Evolutionary conservation across 2,329 filamentous ascomycete genomes (phyloP).

Genomic region (Penicillium sp.): DNA sequence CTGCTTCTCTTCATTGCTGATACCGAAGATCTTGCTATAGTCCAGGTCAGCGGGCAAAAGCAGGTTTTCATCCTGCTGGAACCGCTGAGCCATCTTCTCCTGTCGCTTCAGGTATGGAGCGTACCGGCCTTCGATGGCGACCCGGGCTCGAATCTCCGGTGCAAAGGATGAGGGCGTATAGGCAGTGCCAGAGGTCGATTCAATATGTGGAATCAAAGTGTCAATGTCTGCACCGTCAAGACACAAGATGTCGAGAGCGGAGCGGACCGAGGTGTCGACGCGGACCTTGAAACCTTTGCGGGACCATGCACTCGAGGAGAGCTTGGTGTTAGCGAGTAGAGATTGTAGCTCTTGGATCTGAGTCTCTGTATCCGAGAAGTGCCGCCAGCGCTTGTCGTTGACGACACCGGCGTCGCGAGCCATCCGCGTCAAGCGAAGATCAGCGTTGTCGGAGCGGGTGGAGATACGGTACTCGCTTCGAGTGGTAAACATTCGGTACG

Average conservation of each 20-base stretch:
- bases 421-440: constrained; percentile 75
- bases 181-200: constrained; percentile 23
- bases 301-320: constrained; percentile 66
- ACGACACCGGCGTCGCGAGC: constrained; percentile 77
- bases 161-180: constrained; percentile 53
- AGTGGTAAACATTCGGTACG: constrained; percentile 97
- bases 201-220: constrained; percentile 56
- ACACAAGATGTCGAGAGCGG: constrained; percentile 76
- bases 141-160: constrained; percentile 61
- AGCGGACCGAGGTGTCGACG: constrained; percentile 64
- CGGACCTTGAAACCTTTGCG: constrained; percentile 67
- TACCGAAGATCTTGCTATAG: constrained; percentile 68
- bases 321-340: constrained; percentile 57
- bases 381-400: constrained; percentile 71
- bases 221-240: constrained; percentile 60
- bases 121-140: constrained; percentile 80
- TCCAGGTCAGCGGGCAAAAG: constrained; percentile 71
- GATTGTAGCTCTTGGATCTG: constrained; percentile 66
- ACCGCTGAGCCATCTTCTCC: constrained; percentile 60
- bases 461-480: constrained; percentile 94
- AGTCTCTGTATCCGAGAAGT: constrained; percentile 62
- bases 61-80: constrained; percentile 74
- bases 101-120: constrained; percentile 81
- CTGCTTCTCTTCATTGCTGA: constrained; percentile 76
- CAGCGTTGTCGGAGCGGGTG: constrained; percentile 89